Base-by-base conservation (phyloP, 2,329 filamentous ascomycete species). In the Colletotrichum lupini region DNA sequence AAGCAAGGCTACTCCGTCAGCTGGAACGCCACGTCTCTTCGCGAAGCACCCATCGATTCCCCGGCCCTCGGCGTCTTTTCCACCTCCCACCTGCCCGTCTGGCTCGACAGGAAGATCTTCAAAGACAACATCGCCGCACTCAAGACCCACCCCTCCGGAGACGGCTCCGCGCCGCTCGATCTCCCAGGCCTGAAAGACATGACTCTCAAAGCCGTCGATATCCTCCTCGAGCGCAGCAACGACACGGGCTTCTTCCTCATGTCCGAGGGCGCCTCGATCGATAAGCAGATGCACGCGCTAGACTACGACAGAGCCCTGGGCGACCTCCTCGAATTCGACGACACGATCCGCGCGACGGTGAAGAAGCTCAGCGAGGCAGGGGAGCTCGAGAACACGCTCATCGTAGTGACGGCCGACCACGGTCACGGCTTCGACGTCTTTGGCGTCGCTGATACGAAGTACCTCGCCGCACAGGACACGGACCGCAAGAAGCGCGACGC, bases 371-470 rank as follows among this genome's bases (percentile, higher is more conserved):
- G 89, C 77, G 83, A 87, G 24, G 85, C 94, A 3, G 89, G 89
- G 72, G 87, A 90, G 68, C 87, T 95, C 30, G 90, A 96, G 9
- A 90, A 95, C 74, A 97, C 94, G 0, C 89, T 96, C 3, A 87
- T 97, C 75, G 81, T 97, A 64, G 93, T 97, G 62, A 95, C 94
- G 5, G 93, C 94, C n/a, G 94, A 97, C 79, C 94, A 97, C 85
- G 94, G 94, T 53, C 94, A 97, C 83, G 94, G 94, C 67, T 97
- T 97, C 80, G 94, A 95, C 77, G 94, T 97, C 76, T 95, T 92
- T 79, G 94, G 94, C 75, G 92, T 88, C 73, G 93, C 94, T 56
- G 94, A 97, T 79, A 97, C 94, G 16, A 86, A 93, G 80, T 97
- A 95, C 82, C 87, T 96, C 60, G 85, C 89, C 8, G 88, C 89